A percentile compares a stretch with the other conserved stretches of the same genome.
phyloP scores from a whole-genome alignment of 2,329 filamentous ascomycete species.

The Fusarium sp. region DNA sequence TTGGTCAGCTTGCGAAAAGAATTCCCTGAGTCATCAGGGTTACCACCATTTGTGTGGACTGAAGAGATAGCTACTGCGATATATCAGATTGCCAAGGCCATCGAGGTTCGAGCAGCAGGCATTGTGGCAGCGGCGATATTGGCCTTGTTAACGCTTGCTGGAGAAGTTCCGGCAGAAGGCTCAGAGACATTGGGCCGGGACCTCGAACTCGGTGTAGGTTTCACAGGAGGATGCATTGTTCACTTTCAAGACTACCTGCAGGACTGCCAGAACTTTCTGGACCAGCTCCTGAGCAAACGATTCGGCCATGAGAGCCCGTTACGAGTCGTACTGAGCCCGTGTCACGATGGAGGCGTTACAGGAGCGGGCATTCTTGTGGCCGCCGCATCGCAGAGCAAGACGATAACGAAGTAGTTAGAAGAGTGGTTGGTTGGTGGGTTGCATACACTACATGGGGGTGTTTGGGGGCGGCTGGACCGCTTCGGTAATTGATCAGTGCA shows the following conservation, averaged over 20 bases:
- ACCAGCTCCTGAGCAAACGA: constrained; percentile 61
- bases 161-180: constrained; percentile 68
- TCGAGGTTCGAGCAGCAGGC: constrained; percentile 80
- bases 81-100: constrained; percentile 77
- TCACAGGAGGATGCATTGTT: constrained; percentile 85
- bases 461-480: constrained; percentile 40
- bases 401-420: constrained; percentile 51
- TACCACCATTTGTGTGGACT: constrained; percentile 73
- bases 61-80: constrained; percentile 70
- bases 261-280: constrained; percentile 79
- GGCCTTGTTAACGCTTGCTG: constrained; percentile 77
- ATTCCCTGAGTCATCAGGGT: constrained; percentile 65
- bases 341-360: constrained; percentile 73
- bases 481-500: constrained; percentile 39
- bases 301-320: constrained; percentile 53
- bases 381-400: constrained; percentile 55
- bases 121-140: constrained; percentile 81
- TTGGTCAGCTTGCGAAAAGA: constrained; percentile 64
- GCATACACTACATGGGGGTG: constrained; percentile 27
- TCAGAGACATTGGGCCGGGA: constrained; percentile 36
- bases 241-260: constrained; percentile 81
- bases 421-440: constrained; percentile 27
- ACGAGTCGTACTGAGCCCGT: constrained; percentile 66
- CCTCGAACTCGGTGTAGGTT: constrained; percentile 79
- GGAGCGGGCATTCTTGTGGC: constrained; percentile 74